Base-by-base conservation (phyloP, 148 eudicot species). In the Chenopodium album region DNA sequence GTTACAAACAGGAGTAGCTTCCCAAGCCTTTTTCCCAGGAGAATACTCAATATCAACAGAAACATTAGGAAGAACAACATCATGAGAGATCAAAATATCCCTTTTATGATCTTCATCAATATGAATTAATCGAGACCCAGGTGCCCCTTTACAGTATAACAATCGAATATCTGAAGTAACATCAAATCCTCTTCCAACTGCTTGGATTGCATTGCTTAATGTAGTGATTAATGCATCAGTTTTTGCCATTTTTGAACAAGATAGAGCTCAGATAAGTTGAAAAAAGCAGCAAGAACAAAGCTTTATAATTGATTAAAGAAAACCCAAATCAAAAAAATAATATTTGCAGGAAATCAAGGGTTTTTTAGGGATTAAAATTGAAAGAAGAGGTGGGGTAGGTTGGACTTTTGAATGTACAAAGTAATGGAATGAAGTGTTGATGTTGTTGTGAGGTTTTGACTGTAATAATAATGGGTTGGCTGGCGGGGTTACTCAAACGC, bases 101-200 rank as follows among this genome's bases (percentile, higher is more conserved):
- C 79, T 85, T 0, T 59, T 88, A 34, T 84, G 83, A 22, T 89
- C 88, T 68, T 91, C 95, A 87, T 96, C 91, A 56, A 96, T 31
- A 26, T 83, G 89, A 90, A 96, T 87, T 79, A 96, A 88, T 13
- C 95, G 85, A 80, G 90, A 88, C 73, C 94, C 98, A 85, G 92
- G 92, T 13, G 93, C 83, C 0, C 99, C 99, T 87, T 96, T 96
- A 73, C 99, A 96, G 81, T 96, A 96, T n/a, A 96, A 77, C 78
- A 96, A 88, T 83, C 99, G 85, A 75, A 96, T 90, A 91, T 96
- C 99, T 69, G 98, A 96, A 0, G 98, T 96, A 20, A 96, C 97
- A 87, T 96, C 99, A 88, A 96, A 96, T 0, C 99, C 99, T 83
- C 98, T 86, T n/a, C 99, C 99, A 71, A 96, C 82, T 4, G 95